Conservation (phyloP, 768 basidiomycete genomes). For the Punctularia strigosozonata region DNA sequence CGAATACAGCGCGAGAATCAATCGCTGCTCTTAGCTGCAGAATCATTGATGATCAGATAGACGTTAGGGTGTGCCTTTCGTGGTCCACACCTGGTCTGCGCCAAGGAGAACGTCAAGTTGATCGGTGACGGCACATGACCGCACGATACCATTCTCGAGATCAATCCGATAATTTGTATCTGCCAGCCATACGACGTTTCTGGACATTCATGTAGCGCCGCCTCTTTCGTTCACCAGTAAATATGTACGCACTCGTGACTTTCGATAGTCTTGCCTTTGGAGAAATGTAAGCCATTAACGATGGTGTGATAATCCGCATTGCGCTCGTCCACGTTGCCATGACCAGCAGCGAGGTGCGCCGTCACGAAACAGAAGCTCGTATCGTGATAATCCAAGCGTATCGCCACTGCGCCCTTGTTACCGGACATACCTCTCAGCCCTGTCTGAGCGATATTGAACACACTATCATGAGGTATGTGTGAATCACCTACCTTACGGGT, state of each 20-base stretch:
- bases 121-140: slow-evolving; percentile 48
- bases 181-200: slow-evolving; percentile 87
- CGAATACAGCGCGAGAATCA: slow-evolving; percentile 61
- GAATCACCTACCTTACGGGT: slow-evolving; percentile 68
- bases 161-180: slow-evolving; percentile 95
- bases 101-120: slow-evolving; percentile 66
- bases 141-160: slow-evolving; percentile 71
- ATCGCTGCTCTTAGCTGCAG: slow-evolving; percentile 62
- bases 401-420: slow-evolving; percentile 93
- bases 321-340: slow-evolving; percentile 78
- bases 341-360: slow-evolving; percentile 94
- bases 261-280: slow-evolving; percentile 77
- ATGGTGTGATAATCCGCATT: slow-evolving; percentile 92
- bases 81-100: slow-evolving; percentile 70
- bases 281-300: slow-evolving; percentile 70
- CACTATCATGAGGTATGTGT: not conserved
- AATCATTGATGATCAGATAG: slow-evolving; percentile 3
- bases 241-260: slow-evolving; percentile 73
- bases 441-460: slow-evolving; percentile 35
- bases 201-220: no score
- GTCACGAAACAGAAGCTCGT: slow-evolving; percentile 93
- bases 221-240: slow-evolving; percentile 5
- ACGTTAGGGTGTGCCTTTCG: not conserved
- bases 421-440: slow-evolving; percentile 89
- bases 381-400: slow-evolving; percentile 85